Conservation (phyloP, 2,329 filamentous ascomycete species). For the Fusarium musae region DNA sequence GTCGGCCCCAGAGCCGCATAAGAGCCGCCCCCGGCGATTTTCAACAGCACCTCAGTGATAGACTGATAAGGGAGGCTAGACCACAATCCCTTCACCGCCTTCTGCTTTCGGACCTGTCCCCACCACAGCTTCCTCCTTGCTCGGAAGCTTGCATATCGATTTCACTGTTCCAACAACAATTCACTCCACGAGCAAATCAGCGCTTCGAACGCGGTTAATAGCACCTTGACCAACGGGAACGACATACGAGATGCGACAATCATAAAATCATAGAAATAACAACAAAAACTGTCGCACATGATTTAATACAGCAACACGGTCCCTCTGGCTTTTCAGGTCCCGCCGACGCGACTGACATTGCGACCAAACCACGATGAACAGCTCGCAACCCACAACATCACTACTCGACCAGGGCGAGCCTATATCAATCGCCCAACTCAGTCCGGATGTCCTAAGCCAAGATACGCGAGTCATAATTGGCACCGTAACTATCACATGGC, state of each 20-base stretch:
- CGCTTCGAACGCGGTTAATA: conserved; percentile 7
- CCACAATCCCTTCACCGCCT: conserved; percentile 32
- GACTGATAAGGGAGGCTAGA: background rate
- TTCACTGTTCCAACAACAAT: conserved; percentile 10
- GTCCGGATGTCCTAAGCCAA: conserved; percentile 57
- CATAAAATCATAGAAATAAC: background rate
- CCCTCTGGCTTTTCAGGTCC: conserved; percentile 17
- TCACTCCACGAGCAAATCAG: conserved; percentile 1
- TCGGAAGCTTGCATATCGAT: conserved; percentile 27
- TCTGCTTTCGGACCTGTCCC: conserved; percentile 23
- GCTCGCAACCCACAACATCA: conserved; percentile 33
- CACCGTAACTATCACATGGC: conserved; percentile 88
- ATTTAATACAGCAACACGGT: conserved; percentile 6
- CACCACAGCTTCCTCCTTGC: conserved; percentile 31
- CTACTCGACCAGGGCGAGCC: conserved; percentile 46
- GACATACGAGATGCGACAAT: conserved; percentile 11
- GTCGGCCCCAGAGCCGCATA: conserved; percentile 20
- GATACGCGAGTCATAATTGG: conserved; percentile 67
- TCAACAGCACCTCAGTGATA: conserved; percentile 5
- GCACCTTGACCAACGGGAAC: background rate
- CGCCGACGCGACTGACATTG: conserved; percentile 29
- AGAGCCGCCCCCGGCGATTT: background rate
- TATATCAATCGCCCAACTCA: conserved; percentile 67
- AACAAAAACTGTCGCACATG: conserved; percentile 6
- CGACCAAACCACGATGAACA: conserved; percentile 42